Conservation (phyloP, 768 basidiomycete species). For the Suillus cothurnatus region DNA sequence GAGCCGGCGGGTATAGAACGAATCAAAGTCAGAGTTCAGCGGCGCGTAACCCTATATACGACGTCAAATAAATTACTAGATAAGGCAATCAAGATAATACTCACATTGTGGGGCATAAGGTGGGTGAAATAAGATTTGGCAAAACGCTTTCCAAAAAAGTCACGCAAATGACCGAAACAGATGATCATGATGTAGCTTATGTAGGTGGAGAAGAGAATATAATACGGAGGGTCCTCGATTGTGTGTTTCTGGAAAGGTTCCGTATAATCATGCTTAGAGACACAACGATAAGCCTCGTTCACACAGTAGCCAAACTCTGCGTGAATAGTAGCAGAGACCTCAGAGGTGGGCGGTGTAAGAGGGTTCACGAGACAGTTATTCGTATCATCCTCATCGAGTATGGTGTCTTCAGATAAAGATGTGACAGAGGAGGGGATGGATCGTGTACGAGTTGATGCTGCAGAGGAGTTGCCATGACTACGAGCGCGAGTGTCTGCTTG, state of each 20-base stretch:
- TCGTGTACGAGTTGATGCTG: conserved; percentile 65
- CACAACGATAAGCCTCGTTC: conserved; percentile 72
- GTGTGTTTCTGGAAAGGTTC: conserved; percentile 52
- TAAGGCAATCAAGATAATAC: conserved; percentile 32
- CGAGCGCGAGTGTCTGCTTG: conserved; percentile 71
- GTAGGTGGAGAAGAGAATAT: conserved; percentile 90
- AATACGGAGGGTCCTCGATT: conserved; percentile 89
- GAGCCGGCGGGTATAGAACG: conserved; percentile 96
- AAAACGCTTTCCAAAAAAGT: conserved; percentile 91
- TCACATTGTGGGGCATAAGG: conserved; percentile 80
- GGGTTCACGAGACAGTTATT: conserved; percentile 65
- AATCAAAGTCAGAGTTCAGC: conserved; percentile 97
- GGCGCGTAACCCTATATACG: conserved; percentile 87
- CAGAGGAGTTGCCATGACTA: conserved; percentile 45
- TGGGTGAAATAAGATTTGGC: conserved; percentile 71
- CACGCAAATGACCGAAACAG: conserved; percentile 87
- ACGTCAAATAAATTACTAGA: conserved; percentile 12
- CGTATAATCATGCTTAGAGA: conserved; percentile 55
- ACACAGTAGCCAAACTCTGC: conserved; percentile 93
- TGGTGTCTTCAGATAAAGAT: conserved; percentile 66
- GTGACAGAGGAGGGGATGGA: conserved; percentile 77
- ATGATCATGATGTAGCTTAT: conserved; percentile 94
- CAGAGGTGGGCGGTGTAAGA: conserved; percentile 72
- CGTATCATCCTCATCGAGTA: conserved; percentile 56
- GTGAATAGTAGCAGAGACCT: conserved; percentile 78